phyloP scores from a whole-genome alignment of 2,329 filamentous ascomycete species.

The Penicillium vulpinum region DNA sequence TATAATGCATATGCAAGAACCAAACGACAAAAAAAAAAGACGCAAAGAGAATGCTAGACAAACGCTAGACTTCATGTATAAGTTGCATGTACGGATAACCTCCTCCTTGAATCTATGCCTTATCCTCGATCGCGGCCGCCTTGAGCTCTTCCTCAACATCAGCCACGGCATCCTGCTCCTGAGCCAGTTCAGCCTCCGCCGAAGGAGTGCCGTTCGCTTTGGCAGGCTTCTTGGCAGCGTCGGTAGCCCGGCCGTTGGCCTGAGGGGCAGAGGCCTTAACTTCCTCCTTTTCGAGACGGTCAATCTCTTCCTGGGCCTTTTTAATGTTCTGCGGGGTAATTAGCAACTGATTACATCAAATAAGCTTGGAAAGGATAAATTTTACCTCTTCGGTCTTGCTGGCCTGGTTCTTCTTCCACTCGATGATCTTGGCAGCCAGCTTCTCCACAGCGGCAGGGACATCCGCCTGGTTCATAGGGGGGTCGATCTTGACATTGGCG shows the following conservation, averaged over 20 bases:
- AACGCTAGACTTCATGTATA: constrained; percentile 23
- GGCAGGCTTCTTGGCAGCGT: constrained; percentile 56
- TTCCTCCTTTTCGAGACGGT: constrained; percentile 74
- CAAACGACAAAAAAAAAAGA: constrained; percentile 7
- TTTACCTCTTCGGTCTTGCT: constrained; percentile 86
- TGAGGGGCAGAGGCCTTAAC: constrained; percentile 47
- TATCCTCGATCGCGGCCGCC: constrained; percentile 61
- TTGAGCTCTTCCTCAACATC: constrained; percentile 63
- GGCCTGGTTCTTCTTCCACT: constrained; percentile 90
- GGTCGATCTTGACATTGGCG: constrained; percentile 77
- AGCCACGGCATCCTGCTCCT: constrained; percentile 60
- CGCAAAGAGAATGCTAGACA: constrained; percentile 27
- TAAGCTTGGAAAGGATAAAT: constrained; percentile 16
- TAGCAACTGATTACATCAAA: not conserved
- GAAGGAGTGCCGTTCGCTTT: constrained; percentile 54
- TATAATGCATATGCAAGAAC: constrained; percentile 22
- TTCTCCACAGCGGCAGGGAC: constrained; percentile 80
- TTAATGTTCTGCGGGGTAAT: constrained; percentile 75
- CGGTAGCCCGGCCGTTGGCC: constrained; percentile 47
- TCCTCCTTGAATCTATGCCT: constrained; percentile 29
- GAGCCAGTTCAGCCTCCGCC: constrained; percentile 55
- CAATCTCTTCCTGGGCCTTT: constrained; percentile 94
- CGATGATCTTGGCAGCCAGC: constrained; percentile 83
- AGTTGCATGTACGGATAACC: constrained; percentile 18
- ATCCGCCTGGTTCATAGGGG: constrained; percentile 82